phyloP scores from a whole-genome alignment of 164 flowering plant species.

The Liriodendron chinense region DNA sequence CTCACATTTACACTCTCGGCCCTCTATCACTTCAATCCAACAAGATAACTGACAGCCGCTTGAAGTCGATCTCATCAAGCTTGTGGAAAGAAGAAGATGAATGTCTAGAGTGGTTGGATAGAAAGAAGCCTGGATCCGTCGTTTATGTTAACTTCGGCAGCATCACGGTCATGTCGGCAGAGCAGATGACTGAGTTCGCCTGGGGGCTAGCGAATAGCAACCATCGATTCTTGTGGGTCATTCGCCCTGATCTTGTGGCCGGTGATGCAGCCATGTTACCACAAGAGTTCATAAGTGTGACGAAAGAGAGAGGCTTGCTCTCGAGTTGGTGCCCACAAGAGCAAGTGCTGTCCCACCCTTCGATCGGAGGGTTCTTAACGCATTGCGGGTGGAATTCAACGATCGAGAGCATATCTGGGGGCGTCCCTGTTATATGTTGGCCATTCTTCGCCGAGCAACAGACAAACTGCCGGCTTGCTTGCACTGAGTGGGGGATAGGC shows the following conservation, averaged over 20 bases:
- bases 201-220: constrained; percentile 39
- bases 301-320: constrained; percentile 24
- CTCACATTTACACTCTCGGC: constrained; percentile 31
- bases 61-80: constrained; percentile 20
- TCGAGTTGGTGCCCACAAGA: constrained; percentile 39
- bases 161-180: constrained; percentile 24
- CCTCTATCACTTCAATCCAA: constrained; percentile 26
- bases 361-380: constrained; percentile 33
- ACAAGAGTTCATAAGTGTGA: constrained; percentile 21
- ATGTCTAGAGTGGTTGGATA: constrained; percentile 35
- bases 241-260: constrained; percentile 32
- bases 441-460: constrained; percentile 38
- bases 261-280: constrained; percentile 29
- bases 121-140: constrained; percentile 19
- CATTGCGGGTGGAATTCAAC: constrained; percentile 53
- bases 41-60: constrained; percentile 7
- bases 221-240: constrained; percentile 36
- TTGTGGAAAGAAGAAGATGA: constrained; percentile 36
- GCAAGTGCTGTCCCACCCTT: constrained; percentile 32
- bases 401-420: constrained; percentile 30
- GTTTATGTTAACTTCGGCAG: constrained; percentile 38
- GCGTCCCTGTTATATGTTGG: constrained; percentile 39
- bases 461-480: constrained; percentile 27
- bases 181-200: constrained; percentile 34
- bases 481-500: constrained; percentile 33